Evolutionary conservation across 202 grass and related monocot species (phyloP).

Genomic region (Hordeum pubiflorum): DNA sequence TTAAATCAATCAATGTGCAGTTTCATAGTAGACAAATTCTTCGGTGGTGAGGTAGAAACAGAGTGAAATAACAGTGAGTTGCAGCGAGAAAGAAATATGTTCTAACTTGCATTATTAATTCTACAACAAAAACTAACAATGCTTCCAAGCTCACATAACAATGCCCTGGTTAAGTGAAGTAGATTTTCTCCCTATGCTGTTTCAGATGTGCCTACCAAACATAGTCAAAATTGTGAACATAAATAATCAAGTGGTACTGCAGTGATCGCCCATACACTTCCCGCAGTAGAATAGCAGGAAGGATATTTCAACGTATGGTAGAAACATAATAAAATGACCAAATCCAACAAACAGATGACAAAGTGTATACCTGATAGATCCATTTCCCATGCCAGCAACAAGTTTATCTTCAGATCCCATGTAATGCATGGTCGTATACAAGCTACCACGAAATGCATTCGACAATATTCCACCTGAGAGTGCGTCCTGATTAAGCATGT

Average conservation of each 20-base stretch:
- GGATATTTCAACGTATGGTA: neutral
- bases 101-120: neutral
- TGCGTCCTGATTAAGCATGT: constrained; percentile 78
- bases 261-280: neutral
- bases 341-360: constrained; percentile 12
- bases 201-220: neutral
- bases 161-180: constrained; percentile 1
- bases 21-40: neutral
- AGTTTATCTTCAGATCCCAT: constrained; percentile 64
- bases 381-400: constrained; percentile 90
- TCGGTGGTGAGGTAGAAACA: neutral
- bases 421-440: constrained; percentile 83
- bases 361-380: constrained; percentile 73
- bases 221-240: neutral
- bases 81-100: neutral
- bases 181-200: neutral
- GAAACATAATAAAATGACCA: neutral
- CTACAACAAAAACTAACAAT: neutral
- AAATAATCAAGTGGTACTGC: neutral
- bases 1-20: constrained; percentile 28
- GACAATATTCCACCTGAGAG: constrained; percentile 77
- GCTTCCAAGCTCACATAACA: neutral
- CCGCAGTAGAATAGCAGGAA: neutral
- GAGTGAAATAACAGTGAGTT: neutral
- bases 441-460: constrained; percentile 78